Conservation (phyloP, 345 rosid genomes). For the Cardamine chenopodiifolia region DNA sequence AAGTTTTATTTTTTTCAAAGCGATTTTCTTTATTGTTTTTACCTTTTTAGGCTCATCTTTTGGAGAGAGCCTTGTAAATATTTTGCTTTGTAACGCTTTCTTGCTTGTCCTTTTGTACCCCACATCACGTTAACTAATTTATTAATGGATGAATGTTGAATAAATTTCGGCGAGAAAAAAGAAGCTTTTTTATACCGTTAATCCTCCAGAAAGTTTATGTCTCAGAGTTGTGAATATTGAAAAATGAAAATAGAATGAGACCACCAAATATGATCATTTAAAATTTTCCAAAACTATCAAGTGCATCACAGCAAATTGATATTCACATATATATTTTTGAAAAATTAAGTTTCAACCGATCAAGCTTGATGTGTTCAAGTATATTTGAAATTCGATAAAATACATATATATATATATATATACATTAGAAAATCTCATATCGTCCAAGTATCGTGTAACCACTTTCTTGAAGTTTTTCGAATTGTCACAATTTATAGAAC, state of each 20-base stretch:
- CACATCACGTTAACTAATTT: constrained; percentile 9
- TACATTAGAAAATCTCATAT: neutral
- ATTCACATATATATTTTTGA: neutral
- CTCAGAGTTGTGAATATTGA: neutral
- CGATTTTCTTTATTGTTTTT: neutral
- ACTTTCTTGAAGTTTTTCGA: neutral
- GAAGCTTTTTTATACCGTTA: constrained; percentile 6
- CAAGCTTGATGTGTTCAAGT: neutral
- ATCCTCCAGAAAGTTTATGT: neutral
- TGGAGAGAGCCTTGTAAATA: constrained; percentile 21
- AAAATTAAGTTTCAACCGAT: neutral
- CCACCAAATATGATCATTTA: neutral
- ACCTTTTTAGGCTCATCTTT: constrained; percentile 39
- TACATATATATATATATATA: neutral
- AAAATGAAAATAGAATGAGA: neutral
- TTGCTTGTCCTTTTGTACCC: constrained; percentile 26
- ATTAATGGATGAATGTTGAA: constrained; percentile 7
- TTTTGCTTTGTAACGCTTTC: constrained; percentile 23
- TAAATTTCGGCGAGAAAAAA: neutral
- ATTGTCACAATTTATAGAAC: neutral
- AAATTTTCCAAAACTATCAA: neutral
- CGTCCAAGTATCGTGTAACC: neutral
- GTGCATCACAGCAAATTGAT: neutral
- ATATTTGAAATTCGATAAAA: neutral
- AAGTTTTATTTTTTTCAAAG: neutral